These are phyloP conservation scores for Alternaria incomplexa DNA, from an alignment of 2,329 filamentous ascomycete species.

Conservation along the genomic window DNA sequence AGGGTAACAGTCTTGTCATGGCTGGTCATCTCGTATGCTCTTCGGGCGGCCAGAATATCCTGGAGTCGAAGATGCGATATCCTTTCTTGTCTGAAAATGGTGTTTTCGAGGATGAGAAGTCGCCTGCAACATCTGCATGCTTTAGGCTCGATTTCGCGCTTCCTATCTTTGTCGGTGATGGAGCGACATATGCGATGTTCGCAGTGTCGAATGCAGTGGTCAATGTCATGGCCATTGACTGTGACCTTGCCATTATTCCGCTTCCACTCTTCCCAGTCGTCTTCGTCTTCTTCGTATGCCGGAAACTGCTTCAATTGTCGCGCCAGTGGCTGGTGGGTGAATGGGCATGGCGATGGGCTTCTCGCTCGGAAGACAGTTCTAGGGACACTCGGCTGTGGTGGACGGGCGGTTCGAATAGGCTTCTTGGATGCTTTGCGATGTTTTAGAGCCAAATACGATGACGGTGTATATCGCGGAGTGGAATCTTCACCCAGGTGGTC, in stretches of 20 bases:
- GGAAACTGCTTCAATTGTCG: neutral
- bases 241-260: neutral
- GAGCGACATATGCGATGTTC: neutral
- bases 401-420: neutral
- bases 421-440: no score
- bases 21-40: neutral
- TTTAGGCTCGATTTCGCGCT: neutral
- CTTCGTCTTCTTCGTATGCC: neutral
- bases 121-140: neutral
- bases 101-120: neutral
- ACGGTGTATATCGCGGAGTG: neutral
- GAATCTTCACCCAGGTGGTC: neutral
- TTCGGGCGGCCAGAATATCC: neutral
- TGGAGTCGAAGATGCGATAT: neutral
- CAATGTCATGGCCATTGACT: neutral
- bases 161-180: neutral
- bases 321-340: neutral
- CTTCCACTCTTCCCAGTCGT: neutral
- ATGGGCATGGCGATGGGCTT: neutral
- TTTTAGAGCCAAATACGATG: neutral
- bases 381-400: neutral
- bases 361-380: neutral
- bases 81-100: neutral
- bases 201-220: neutral
- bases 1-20: neutral